phyloP scores from a whole-genome alignment of 2,329 filamentous ascomycete species.

The Penicillium sp. region DNA sequence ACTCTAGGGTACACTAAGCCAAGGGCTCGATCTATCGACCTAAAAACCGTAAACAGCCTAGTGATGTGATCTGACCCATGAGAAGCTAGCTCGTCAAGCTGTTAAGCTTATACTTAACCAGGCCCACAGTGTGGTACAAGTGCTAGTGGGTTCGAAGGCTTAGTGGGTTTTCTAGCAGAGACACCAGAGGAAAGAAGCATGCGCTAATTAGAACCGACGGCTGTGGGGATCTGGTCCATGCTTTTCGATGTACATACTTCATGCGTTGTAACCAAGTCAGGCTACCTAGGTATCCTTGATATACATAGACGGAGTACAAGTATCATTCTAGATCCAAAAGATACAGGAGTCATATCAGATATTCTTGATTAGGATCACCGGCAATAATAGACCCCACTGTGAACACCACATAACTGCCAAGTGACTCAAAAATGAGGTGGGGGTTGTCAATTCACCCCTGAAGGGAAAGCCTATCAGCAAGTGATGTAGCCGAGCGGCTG shows the following conservation, averaged over 20 bases:
- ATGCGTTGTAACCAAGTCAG: too few relatives aligned
- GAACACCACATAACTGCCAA: not conserved
- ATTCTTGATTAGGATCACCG: not conserved
- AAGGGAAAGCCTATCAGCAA: not conserved
- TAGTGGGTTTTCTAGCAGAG: constrained; percentile 3
- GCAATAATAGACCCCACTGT: not conserved
- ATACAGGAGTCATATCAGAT: not conserved
- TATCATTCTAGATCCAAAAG: not conserved
- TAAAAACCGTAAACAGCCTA: constrained; percentile 2
- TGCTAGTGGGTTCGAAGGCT: constrained; percentile 9
- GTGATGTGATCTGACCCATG: constrained; percentile 1
- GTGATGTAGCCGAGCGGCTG: constrained; percentile 5
- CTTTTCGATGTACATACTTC: not conserved
- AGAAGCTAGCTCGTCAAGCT: constrained; percentile 9
- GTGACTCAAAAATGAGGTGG: constrained; percentile 2
- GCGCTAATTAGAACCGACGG: constrained; percentile 1
- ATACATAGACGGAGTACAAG: too few relatives aligned
- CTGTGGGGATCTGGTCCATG: not conserved
- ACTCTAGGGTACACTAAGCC: not conserved
- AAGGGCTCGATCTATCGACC: not conserved
- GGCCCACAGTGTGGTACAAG: constrained; percentile 9
- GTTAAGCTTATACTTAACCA: constrained; percentile 19
- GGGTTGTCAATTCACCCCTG: not conserved
- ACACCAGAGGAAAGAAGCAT: constrained; percentile 3
- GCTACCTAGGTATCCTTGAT: too few relatives aligned